These are phyloP conservation scores for Inonotus obliquus DNA, from an alignment of 1,284 basidiomycete genomes.

Conservation along the genomic window DNA sequence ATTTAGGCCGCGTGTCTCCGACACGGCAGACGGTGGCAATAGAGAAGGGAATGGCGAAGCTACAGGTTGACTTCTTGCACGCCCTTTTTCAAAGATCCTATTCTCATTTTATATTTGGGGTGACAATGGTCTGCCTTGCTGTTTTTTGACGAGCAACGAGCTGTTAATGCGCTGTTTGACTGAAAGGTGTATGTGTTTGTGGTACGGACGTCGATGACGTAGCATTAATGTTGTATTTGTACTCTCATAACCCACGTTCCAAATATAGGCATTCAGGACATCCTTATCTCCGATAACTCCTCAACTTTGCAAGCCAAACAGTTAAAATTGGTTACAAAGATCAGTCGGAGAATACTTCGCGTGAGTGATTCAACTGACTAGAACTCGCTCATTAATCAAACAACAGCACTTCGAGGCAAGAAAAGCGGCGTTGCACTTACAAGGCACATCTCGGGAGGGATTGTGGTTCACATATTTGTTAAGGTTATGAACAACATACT, in stretches of 20 bases:
- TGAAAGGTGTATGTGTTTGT: neutral
- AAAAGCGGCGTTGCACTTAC: no score
- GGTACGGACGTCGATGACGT: neutral
- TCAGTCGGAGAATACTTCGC: neutral
- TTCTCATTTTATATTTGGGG: neutral
- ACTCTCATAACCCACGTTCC: neutral
- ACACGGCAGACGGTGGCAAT: neutral
- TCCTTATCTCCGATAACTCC: constrained; percentile 2
- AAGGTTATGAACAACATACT: no score
- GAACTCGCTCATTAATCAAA: no score
- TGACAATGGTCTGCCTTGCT: neutral
- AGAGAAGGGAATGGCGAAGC: constrained; percentile 1
- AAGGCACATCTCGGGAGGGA: no score
- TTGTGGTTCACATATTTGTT: no score
- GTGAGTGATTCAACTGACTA: neutral
- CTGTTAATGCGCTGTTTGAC: neutral
- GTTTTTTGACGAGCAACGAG: neutral
- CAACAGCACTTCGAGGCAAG: no score
- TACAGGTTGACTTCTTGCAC: neutral
- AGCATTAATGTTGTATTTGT: neutral
- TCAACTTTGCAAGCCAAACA: neutral
- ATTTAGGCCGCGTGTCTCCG: constrained; percentile 39
- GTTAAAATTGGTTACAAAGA: neutral
- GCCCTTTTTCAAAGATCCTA: neutral
- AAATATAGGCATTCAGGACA: neutral